phyloP scores from a whole-genome alignment of 805 yeast genomes.

The Candida corydali region DNA sequence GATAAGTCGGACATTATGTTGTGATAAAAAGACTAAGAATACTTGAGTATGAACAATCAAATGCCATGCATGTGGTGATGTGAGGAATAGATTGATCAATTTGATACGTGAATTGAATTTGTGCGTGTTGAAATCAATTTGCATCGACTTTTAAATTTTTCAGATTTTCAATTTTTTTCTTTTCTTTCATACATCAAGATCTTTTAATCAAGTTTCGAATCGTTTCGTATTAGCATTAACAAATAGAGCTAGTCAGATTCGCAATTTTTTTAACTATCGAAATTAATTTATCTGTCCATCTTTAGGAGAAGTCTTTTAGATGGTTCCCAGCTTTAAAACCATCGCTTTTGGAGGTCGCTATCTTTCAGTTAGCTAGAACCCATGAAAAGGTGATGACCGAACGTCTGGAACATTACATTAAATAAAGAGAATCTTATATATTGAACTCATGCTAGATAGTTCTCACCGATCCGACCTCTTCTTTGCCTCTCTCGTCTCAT shows the following conservation, averaged over 20 bases:
- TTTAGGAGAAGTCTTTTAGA: slow-evolving; percentile 6
- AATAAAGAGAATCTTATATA: not conserved
- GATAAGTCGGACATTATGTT: slow-evolving; percentile 37
- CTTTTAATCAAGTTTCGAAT: slow-evolving; percentile 1
- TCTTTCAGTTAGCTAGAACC: slow-evolving; percentile 55
- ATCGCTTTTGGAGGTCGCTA: slow-evolving; percentile 96
- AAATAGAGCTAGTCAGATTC: slow-evolving; percentile 19
- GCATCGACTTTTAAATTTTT: too few species aligned
- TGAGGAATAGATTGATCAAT: too few species aligned
- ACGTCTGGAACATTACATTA: slow-evolving; percentile 59
- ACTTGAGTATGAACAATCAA: too few species aligned
- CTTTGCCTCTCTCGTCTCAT: slow-evolving; percentile 30
- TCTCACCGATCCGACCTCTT: slow-evolving; percentile 42
- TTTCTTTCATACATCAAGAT: slow-evolving; percentile 1
- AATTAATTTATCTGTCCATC: slow-evolving; percentile 12
- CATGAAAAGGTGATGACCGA: slow-evolving; percentile 98
- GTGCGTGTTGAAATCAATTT: too few species aligned
- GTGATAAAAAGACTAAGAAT: too few species aligned
- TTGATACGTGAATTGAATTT: too few species aligned
- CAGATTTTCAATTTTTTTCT: slow-evolving; percentile 6
- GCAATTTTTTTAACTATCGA: slow-evolving; percentile 17
- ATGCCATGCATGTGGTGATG: too few species aligned
- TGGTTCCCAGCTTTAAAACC: slow-evolving; percentile 82
- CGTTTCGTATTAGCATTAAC: slow-evolving; percentile 19
- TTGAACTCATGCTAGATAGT: slow-evolving; percentile 21